Conservation (phyloP, 257 asterid genomes). For the Solanum gandarillasii region DNA sequence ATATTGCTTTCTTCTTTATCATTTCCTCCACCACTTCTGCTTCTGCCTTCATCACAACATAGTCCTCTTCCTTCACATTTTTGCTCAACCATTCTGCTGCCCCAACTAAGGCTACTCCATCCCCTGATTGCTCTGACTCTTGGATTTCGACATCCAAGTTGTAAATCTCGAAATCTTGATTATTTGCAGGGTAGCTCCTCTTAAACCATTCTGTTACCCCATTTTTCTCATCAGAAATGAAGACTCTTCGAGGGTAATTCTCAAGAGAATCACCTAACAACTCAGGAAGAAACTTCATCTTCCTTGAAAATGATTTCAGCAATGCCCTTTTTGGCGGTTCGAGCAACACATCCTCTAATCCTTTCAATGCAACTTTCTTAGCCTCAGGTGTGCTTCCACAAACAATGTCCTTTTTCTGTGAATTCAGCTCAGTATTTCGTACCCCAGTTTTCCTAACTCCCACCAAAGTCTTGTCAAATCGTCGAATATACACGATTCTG, state of each 20-base stretch:
- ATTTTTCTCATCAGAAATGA: slow-evolving; percentile 42
- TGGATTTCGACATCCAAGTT: slow-evolving; percentile 3
- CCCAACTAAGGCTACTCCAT: background rate
- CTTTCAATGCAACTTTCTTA: slow-evolving; percentile 31
- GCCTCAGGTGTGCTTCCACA: slow-evolving; percentile 24
- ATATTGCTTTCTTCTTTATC: slow-evolving; percentile 26
- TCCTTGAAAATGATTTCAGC: slow-evolving; percentile 16
- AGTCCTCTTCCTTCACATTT: slow-evolving; percentile 34
- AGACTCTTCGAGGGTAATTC: slow-evolving; percentile 48
- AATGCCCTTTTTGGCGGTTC: slow-evolving; percentile 29
- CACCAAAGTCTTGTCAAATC: slow-evolving; percentile 38
- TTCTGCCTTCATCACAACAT: slow-evolving; percentile 61
- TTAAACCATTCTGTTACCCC: slow-evolving; percentile 53
- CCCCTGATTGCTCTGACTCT: slow-evolving; percentile 3
- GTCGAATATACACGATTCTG: slow-evolving; percentile 44
- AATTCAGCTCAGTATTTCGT: background rate
- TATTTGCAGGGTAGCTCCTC: slow-evolving; percentile 47
- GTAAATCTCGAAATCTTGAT: slow-evolving; percentile 49
- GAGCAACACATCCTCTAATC: slow-evolving; percentile 36
- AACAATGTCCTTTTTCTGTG: background rate
- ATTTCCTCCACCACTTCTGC: slow-evolving; percentile 46
- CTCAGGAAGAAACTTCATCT: slow-evolving; percentile 62
- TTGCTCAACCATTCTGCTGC: slow-evolving; percentile 28
- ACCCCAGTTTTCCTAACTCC: slow-evolving; percentile 43
- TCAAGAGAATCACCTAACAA: slow-evolving; percentile 44